Base-by-base conservation (phyloP, 1,284 basidiomycete species). In the Chondrostereum purpureum region DNA sequence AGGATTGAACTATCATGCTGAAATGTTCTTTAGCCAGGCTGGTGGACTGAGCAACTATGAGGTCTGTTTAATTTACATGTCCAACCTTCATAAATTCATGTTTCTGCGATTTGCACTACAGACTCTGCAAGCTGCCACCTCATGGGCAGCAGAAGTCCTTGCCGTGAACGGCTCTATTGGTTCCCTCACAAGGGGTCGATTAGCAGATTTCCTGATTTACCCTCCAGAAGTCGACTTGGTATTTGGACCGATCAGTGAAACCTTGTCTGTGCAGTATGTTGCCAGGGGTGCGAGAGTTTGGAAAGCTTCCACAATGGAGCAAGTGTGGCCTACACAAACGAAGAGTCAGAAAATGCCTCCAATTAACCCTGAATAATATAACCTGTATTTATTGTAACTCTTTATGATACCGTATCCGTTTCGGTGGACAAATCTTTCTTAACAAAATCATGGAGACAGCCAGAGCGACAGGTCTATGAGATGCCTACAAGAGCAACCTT, bases 1-100 rank as follows among this genome's bases (percentile, higher is more conserved):
- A 11, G 83, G 83, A 1, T 55, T 80, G n/a, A 83, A 83, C 63
- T 87, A 85, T 54, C 84, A 87, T 49, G 73, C 75, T 16, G 83
- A 87, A 55, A 79, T 86, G 73, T 70, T 65, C 47, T 83, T 83
- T 57, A 68, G 79, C 11, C 64, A 68, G 42, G 64, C 69, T 12
- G 84, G 83, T 13, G 84, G 83, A 63, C 53, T 73, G 46, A 68
- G 55, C 39, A 70, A 70, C 42, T 72, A 70, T 43, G 68, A 71
- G 62, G 69, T 67, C 31, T 12, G 53, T 23, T 24, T 31, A 31
- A 8, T 31, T n/a, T 31, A 8, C 27, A 31, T 31, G n/a, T 8
- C n/a, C n/a, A n/a, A n/a, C n/a, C n/a, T n/a, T 19, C 18, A 23
- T 18, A 38, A 18, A 27, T 16, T 33, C 11, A 19, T 39, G 11